Evolutionary conservation across 345 rosid genomes (phyloP).

Genomic region (Moricandia arvensis): DNA sequence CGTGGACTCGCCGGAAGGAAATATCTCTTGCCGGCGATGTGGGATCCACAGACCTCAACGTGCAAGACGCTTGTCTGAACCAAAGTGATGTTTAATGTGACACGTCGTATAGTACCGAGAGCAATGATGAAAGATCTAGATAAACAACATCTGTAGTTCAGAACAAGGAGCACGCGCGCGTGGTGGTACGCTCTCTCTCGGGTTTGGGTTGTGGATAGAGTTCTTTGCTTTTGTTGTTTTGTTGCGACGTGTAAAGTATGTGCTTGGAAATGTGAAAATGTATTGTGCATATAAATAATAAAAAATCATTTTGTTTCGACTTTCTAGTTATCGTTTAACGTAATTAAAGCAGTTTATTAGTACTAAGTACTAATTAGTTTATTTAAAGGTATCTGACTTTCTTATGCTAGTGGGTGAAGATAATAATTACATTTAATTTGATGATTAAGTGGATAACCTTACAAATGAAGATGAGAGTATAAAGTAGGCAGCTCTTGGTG

Average conservation of each 20-base stretch:
- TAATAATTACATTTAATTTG: neutral
- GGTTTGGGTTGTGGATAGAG: slow-evolving; percentile 30
- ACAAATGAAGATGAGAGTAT: neutral
- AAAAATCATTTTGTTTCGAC: slow-evolving; percentile 16
- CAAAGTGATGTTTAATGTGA: neutral
- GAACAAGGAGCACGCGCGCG: slow-evolving; percentile 25
- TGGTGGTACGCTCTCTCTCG: slow-evolving; percentile 10
- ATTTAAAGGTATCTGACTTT: slow-evolving; percentile 6
- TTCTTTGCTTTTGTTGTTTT: slow-evolving; percentile 35
- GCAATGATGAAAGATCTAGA: neutral
- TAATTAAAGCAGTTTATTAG: neutral
- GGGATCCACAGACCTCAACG: slow-evolving; percentile 69
- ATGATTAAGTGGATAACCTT: slow-evolving; percentile 2
- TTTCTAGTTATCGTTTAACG: neutral
- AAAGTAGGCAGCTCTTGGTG: neutral
- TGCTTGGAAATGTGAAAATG: slow-evolving; percentile 28
- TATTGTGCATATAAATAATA: slow-evolving; percentile 15
- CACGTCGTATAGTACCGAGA: slow-evolving; percentile 16
- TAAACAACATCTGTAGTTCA: slow-evolving; percentile 14
- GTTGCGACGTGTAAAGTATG: slow-evolving; percentile 31
- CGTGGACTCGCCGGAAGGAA: slow-evolving; percentile 59
- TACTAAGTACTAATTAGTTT: neutral
- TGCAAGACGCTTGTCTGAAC: slow-evolving; percentile 59
- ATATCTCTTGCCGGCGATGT: slow-evolving; percentile 84
- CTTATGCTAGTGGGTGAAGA: neutral